phyloP scores from a whole-genome alignment of 2,329 filamentous ascomycete species.

The Sphaerulina vaccinii region DNA sequence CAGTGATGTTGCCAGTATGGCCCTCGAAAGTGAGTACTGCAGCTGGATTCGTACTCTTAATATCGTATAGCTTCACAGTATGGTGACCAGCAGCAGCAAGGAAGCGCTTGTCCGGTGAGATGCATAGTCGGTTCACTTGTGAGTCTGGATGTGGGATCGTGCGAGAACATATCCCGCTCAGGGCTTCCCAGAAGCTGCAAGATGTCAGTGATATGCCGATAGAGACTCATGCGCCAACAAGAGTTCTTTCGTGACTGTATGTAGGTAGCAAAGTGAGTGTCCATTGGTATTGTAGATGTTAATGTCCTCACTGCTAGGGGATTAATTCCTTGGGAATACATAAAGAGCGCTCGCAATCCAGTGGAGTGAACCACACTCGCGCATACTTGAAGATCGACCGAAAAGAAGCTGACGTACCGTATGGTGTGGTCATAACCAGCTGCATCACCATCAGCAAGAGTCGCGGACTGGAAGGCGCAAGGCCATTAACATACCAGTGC shows the following conservation, averaged over 20 bases:
- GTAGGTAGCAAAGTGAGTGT: background rate
- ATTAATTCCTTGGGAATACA: no score
- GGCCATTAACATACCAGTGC: slow-evolving; percentile 56
- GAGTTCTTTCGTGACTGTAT: background rate
- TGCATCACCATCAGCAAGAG: slow-evolving; percentile 19
- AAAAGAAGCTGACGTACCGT: slow-evolving; percentile 51
- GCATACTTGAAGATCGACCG: background rate
- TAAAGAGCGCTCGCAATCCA: no score
- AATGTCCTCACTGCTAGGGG: no score
- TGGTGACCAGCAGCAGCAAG: slow-evolving; percentile 79
- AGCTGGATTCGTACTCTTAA: slow-evolving; percentile 96
- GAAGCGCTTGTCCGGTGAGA: slow-evolving; percentile 95
- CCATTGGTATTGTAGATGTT: no score
- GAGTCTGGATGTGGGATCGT: slow-evolving; percentile 98
- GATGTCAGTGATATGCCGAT: background rate
- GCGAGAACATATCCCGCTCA: slow-evolving; percentile 95
- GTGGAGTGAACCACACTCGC: no score
- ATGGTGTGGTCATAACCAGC: slow-evolving; percentile 77
- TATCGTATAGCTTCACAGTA: slow-evolving; percentile 96
- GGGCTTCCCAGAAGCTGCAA: slow-evolving; percentile 90
- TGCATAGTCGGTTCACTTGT: slow-evolving; percentile 96
- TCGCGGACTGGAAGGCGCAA: slow-evolving; percentile 16
- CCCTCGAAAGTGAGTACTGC: slow-evolving; percentile 92
- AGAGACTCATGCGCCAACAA: background rate
- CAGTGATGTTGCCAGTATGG: slow-evolving; percentile 92